These are phyloP conservation scores for Dictyophora rubrovolvata DNA, from an alignment of 768 basidiomycete species.

Conservation along the genomic window DNA sequence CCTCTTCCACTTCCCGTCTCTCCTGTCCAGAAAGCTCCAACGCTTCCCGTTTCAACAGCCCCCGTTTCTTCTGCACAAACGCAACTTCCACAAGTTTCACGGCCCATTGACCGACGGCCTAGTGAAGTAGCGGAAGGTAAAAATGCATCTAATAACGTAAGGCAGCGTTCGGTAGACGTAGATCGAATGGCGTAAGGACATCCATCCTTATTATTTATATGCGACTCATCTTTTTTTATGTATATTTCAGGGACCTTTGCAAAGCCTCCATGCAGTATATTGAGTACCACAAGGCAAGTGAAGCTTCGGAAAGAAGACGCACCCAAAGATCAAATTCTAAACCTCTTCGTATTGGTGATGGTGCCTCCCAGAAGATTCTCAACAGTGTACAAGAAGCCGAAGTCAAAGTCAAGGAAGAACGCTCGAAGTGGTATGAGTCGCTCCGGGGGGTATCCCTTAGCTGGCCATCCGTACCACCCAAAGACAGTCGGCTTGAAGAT, in stretches of 20 bases:
- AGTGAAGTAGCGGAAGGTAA: no score
- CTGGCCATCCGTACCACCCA: not conserved
- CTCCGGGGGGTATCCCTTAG: not conserved
- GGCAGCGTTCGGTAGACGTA: no score
- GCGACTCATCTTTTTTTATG: no score
- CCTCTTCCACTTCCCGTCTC: not conserved
- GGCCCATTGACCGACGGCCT: no score
- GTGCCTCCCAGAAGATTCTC: not conserved
- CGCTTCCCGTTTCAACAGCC: not conserved
- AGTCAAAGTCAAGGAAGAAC: not conserved
- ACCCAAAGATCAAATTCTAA: not conserved
- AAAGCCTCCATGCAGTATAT: no score
- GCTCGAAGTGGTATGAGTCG: not conserved
- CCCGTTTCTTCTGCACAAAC: not conserved
- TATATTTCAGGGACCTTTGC: no score
- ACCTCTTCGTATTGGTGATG: not conserved
- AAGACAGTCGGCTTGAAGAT: not conserved
- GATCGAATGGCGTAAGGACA: no score
- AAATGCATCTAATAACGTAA: no score
- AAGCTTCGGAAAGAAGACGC: no score
- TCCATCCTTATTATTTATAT: no score
- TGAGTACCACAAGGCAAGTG: no score
- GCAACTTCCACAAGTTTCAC: no score
- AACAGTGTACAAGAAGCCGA: not conserved
- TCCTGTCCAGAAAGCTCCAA: not conserved